A percentile compares a stretch with the other conserved stretches of the same genome.
phyloP scores from a whole-genome alignment of 805 yeast genomes.

The Tetrapisispora fleetii region DNA sequence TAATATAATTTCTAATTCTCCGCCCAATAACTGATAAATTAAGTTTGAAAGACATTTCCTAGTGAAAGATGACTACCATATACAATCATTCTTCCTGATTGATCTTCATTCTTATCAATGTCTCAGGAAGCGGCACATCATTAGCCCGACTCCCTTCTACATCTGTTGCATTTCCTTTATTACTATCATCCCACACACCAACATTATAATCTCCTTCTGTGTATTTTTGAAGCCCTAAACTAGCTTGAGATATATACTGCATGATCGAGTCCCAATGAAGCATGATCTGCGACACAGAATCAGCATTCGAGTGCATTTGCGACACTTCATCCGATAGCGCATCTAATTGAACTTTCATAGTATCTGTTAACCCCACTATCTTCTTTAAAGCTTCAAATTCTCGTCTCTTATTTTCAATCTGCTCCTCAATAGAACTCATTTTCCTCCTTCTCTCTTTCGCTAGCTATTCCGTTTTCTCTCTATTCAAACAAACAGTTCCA shows the following conservation, averaged over 20 bases:
- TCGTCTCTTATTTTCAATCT: slow-evolving; percentile 12
- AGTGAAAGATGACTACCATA: no score
- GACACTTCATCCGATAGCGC: slow-evolving; percentile 18
- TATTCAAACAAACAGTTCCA: no score
- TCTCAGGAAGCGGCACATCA: slow-evolving; percentile 49
- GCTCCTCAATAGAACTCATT: slow-evolving; percentile 5
- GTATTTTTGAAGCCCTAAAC: slow-evolving; percentile 24
- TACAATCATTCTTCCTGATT: slow-evolving; percentile 17
- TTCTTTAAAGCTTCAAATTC: slow-evolving; percentile 22
- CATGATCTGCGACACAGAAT: slow-evolving; percentile 19
- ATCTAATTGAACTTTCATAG: slow-evolving; percentile 21
- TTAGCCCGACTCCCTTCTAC: background rate
- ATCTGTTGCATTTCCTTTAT: slow-evolving; percentile 13
- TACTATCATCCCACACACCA: slow-evolving; percentile 30
- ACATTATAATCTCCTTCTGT: slow-evolving; percentile 25
- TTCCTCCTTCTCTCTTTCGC: background rate
- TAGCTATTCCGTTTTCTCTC: no score
- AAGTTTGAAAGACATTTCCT: no score
- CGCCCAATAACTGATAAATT: no score
- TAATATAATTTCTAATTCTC: no score
- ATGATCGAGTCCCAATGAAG: slow-evolving; percentile 25
- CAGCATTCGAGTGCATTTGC: slow-evolving; percentile 21
- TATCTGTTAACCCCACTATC: slow-evolving; percentile 20
- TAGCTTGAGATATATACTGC: slow-evolving; percentile 26
- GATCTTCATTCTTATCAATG: slow-evolving; percentile 49